These are phyloP conservation scores for Carnegiea gigantea DNA, from an alignment of 179 eudicot species.

Conservation along the genomic window DNA sequence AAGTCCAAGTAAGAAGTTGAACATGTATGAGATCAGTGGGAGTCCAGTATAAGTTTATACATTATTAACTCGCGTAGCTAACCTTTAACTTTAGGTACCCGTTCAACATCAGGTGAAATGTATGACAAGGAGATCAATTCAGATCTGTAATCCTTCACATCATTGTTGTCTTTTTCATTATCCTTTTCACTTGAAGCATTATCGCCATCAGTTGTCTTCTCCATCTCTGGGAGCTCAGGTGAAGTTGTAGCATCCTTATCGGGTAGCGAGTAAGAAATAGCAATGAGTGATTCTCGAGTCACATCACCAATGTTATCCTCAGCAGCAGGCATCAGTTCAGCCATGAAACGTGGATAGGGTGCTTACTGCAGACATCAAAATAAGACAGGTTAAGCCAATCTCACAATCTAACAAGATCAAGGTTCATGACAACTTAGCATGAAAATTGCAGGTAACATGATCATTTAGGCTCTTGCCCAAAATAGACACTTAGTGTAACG, in stretches of 20 bases:
- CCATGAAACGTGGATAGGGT: background rate
- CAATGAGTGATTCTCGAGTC: conserved; percentile 1
- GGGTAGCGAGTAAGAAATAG: background rate
- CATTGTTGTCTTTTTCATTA: background rate
- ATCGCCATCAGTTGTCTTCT: background rate
- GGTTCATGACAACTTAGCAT: background rate
- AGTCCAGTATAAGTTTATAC: background rate
- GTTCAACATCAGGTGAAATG: conserved; percentile 1
- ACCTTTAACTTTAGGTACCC: conserved; percentile 1
- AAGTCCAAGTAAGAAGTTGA: background rate
- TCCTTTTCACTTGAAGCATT: conserved; percentile 3
- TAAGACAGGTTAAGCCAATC: background rate
- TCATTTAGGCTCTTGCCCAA: background rate
- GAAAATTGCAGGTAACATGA: background rate
- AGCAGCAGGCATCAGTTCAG: background rate
- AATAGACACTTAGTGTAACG: no score
- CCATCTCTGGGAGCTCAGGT: background rate
- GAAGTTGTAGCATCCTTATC: background rate
- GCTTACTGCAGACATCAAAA: conserved; percentile 17
- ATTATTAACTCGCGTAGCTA: background rate
- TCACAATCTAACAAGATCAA: background rate
- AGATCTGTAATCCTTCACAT: background rate
- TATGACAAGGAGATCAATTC: conserved; percentile 1
- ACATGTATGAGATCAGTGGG: background rate
- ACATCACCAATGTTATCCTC: conserved; percentile 7